Conservation (phyloP, 2,329 filamentous ascomycete genomes). For the Colletotrichum abscissum region DNA sequence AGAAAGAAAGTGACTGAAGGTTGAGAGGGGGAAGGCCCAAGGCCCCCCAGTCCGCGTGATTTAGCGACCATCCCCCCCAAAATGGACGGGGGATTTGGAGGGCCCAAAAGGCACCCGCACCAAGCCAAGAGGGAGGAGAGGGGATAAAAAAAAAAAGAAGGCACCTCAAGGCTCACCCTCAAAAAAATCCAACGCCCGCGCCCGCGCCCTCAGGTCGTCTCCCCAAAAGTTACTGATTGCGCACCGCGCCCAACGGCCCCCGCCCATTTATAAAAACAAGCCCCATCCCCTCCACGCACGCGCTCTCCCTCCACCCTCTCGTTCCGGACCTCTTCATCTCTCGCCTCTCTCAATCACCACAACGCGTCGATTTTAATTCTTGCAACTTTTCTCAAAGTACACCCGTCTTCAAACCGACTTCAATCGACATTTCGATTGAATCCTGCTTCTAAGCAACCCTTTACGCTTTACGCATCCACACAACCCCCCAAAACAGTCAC, state of each 20-base stretch:
- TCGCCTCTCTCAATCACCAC: constrained; percentile 40
- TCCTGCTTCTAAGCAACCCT: constrained; percentile 28
- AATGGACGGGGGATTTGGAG: neutral
- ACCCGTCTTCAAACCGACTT: constrained; percentile 36
- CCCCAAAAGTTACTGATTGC: constrained; percentile 62
- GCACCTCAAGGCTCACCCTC: neutral
- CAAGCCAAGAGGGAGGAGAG: neutral
- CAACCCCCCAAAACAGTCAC: constrained; percentile 44
- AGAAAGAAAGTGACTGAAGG: neutral
- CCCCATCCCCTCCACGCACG: constrained; percentile 62
- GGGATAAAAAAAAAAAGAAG: neutral
- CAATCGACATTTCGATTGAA: constrained; percentile 36
- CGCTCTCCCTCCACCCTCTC: constrained; percentile 53
- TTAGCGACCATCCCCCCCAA: constrained; percentile 3
- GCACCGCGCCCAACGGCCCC: constrained; percentile 62
- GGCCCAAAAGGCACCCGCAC: constrained; percentile 3
- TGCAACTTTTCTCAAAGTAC: constrained; percentile 33
- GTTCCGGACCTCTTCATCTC: constrained; percentile 42
- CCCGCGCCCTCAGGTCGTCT: neutral
- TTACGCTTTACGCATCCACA: constrained; percentile 39
- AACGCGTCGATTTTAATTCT: constrained; percentile 33
- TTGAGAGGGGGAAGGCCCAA: neutral
- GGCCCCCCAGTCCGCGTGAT: constrained; percentile 7
- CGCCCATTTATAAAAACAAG: constrained; percentile 70
- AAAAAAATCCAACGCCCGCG: too few relatives aligned